Evolutionary conservation across 768 basidiomycete species (phyloP), one percentile per base, ranked within the genome.

Genomic region (Russula compacta): DNA sequence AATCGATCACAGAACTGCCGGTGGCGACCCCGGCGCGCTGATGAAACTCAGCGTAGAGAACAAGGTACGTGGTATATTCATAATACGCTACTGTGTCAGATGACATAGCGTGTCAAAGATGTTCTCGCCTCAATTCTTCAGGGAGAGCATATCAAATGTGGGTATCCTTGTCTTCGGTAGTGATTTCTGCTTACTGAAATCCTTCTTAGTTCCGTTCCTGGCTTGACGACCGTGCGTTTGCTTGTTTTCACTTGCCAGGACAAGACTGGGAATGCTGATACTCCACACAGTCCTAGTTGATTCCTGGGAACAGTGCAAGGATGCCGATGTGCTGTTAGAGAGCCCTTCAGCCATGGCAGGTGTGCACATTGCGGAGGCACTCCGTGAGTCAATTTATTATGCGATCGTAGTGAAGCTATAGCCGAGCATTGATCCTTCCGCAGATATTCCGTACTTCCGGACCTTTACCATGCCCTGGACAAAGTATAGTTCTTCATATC

Each of bases 51-150:
- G 75, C 59, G 76, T 77, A 3, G 79, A 80, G 66, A 73, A 76
- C 63, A 74, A 82, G 71, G 75, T 74, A 35, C 8, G 64, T 40
- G 7, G 17, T 32, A 29, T 42, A 8, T 17, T 29, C 38, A 7
- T 39, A 15, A 21, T 19, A 6, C 14, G 15, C n/a, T 21, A 24
- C 32, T 14, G 38, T 53, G n/a, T 4, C 43, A 12, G n/a, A 24
- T 53, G 43, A 55, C 75, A 10, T 71, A 74, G 43, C 21, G 36
- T n/a, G 9, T 50, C 39, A 43, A 65, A 83, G 83, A 86, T 86
- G 82, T 86, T 86, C 69, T 85, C 84, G 8, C 84, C 84, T 0
- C 83, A 83, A 19, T 87, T 85, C 66, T 86, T 87, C 77, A 83
- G 77, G 67, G 80, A 84, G 67, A 81, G 81, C 58, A 65, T 87